phyloP scores from a whole-genome alignment of 768 basidiomycete species.

The Trametes elegans region DNA sequence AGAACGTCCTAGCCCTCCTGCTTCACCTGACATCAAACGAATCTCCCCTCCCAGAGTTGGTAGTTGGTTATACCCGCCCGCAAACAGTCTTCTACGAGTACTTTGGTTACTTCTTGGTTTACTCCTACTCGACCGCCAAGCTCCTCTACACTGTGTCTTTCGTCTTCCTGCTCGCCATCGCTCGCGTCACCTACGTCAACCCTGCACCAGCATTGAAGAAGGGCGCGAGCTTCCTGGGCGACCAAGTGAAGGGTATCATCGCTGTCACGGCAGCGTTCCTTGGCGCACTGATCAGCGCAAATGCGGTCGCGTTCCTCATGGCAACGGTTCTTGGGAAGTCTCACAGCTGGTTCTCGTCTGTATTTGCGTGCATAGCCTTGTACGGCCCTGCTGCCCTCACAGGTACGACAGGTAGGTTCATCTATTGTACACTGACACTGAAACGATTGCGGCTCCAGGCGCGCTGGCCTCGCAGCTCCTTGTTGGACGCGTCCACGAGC shows the following conservation, averaged over 20 bases:
- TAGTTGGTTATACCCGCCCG: conserved; percentile 47
- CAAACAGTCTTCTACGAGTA: conserved; percentile 77
- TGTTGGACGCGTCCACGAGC: conserved; percentile 54
- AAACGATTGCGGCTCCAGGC: conserved; percentile 40
- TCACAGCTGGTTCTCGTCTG: conserved; percentile 85
- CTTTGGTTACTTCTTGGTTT: conserved; percentile 66
- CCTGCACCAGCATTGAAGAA: conserved; percentile 37
- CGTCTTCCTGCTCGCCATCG: conserved; percentile 43
- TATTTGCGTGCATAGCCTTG: conserved; percentile 59
- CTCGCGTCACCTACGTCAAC: conserved; percentile 37
- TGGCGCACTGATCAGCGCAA: conserved; percentile 62
- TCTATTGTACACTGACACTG: background rate
- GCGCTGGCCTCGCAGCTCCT: conserved; percentile 60
- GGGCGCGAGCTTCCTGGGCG: conserved; percentile 37
- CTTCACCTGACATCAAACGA: conserved; percentile 65
- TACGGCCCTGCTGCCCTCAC: conserved; percentile 76
- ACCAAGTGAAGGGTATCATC: conserved; percentile 43
- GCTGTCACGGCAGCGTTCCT: conserved; percentile 52
- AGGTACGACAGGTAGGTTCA: conserved; percentile 43
- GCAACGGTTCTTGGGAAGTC: conserved; percentile 54
- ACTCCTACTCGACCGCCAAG: conserved; percentile 71
- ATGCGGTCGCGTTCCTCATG: conserved; percentile 73
- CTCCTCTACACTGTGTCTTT: conserved; percentile 57
- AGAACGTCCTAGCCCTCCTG: conserved; percentile 80
- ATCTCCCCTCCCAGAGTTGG: conserved; percentile 69